Evolutionary conservation across 495 filamentous ascomycete genomes (phyloP).

Genomic region (Cercophora scortea): DNA sequence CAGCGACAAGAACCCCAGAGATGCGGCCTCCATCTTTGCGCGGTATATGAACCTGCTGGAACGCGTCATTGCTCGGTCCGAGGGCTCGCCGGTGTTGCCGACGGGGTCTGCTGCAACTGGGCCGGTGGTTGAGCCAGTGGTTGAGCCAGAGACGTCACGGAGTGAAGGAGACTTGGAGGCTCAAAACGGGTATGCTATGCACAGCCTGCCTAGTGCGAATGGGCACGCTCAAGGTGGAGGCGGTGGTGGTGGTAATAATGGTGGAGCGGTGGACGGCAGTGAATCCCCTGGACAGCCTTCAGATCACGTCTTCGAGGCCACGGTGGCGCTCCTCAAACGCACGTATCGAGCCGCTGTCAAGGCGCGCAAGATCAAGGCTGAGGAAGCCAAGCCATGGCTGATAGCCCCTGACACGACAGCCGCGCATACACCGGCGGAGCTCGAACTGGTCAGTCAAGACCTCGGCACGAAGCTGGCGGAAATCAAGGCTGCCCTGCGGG

Average conservation of each 20-base stretch:
- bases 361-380: neutral
- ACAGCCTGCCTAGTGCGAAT: too few relatives aligned
- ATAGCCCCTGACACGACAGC: neutral
- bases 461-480: neutral
- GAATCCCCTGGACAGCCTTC: neutral
- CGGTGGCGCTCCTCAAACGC: neutral
- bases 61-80: neutral
- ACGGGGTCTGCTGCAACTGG: neutral
- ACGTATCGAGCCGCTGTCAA: neutral
- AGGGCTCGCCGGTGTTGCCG: neutral
- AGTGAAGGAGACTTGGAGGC: neutral
- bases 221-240: too few relatives aligned
- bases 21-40: slow-evolving; percentile 1
- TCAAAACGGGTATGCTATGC: too few relatives aligned
- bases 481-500: neutral
- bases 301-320: neutral
- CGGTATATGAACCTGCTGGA: slow-evolving; percentile 4
- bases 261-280: too few relatives aligned
- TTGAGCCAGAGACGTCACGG: neutral
- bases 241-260: too few relatives aligned
- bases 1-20: neutral
- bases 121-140: neutral
- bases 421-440: neutral
- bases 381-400: neutral
- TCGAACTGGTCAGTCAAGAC: neutral